phyloP scores from a whole-genome alignment of 768 basidiomycete genomes.

The Naganishia onofrii region DNA sequence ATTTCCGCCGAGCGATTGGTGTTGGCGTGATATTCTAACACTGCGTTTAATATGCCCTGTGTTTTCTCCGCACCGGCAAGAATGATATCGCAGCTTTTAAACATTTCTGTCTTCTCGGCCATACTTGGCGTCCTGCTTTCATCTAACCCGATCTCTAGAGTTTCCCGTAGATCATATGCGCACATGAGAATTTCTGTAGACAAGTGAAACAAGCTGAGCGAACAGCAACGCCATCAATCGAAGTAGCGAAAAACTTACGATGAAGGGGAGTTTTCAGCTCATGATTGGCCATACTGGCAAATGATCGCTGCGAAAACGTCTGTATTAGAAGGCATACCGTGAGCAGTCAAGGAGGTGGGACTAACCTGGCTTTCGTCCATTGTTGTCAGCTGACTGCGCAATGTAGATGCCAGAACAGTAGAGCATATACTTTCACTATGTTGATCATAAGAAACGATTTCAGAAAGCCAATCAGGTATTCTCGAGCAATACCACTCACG shows the following conservation, averaged over 20 bases:
- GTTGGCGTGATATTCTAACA: slow-evolving; percentile 48
- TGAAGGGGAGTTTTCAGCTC: slow-evolving; percentile 49
- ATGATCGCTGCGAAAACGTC: slow-evolving; percentile 42
- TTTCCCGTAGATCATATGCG: slow-evolving; percentile 15
- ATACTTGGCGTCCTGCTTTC: background rate
- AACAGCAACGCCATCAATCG: too few relatives aligned
- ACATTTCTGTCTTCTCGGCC: slow-evolving; percentile 16
- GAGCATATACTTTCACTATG: slow-evolving; percentile 46
- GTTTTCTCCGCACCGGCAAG: slow-evolving; percentile 13
- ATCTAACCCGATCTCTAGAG: slow-evolving; percentile 10
- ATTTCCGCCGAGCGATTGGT: slow-evolving; percentile 25
- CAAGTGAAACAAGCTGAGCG: background rate
- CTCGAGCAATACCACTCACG: slow-evolving; percentile 14
- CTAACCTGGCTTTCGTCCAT: slow-evolving; percentile 37
- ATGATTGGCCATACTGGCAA: slow-evolving; percentile 47
- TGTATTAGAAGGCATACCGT: slow-evolving; percentile 1
- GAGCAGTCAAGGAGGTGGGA: background rate
- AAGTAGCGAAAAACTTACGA: slow-evolving; percentile 22
- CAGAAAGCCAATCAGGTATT: background rate
- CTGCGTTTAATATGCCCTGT: slow-evolving; percentile 29
- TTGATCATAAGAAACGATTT: too few relatives aligned
- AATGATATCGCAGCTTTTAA: slow-evolving; percentile 10
- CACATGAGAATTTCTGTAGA: slow-evolving; percentile 15
- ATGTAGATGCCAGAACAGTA: slow-evolving; percentile 39
- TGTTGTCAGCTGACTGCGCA: slow-evolving; percentile 13